Conservation (phyloP, 192 early-diverging fungal species). For the Backusella sp. region DNA sequence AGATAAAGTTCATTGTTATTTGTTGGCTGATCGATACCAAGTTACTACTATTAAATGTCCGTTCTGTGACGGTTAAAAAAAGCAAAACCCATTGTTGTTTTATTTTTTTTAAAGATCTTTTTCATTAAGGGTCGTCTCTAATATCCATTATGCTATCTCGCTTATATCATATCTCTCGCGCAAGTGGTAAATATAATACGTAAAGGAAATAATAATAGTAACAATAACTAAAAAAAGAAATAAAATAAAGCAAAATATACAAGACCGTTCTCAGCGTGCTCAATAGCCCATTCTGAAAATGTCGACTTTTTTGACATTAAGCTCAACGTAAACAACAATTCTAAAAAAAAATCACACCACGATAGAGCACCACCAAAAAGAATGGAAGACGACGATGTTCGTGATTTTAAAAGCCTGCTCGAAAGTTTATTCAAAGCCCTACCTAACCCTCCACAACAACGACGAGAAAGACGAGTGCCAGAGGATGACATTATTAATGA, state of each 20-base stretch:
- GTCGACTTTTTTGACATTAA: not conserved
- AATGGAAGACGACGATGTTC: not conserved
- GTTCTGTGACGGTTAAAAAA: not conserved
- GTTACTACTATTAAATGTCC: not conserved
- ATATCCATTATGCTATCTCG: not conserved
- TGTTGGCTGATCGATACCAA: not conserved
- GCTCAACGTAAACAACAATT: not conserved
- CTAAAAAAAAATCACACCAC: not conserved
- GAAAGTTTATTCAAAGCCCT: not conserved
- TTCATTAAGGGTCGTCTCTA: not conserved
- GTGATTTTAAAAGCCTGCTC: not conserved
- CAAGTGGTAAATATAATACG: not conserved
- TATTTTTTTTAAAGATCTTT: too few relatives aligned
- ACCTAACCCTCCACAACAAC: not conserved
- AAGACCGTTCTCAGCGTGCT: not conserved
- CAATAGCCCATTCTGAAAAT: not conserved
- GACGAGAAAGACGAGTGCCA: not conserved
- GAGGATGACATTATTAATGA: not conserved
- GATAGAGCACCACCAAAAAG: not conserved
- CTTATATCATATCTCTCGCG: not conserved
- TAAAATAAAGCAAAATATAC: not conserved
- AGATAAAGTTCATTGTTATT: not conserved
- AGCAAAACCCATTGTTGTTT: not conserved
- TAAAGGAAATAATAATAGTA: not conserved
- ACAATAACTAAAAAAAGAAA: not conserved